Percentiles rank a stretch among this genome's conserved stretches.
These are phyloP conservation scores for Wickerhamomyces sp. DNA, from an alignment of 1,139 yeast species.

Conservation along the genomic window DNA sequence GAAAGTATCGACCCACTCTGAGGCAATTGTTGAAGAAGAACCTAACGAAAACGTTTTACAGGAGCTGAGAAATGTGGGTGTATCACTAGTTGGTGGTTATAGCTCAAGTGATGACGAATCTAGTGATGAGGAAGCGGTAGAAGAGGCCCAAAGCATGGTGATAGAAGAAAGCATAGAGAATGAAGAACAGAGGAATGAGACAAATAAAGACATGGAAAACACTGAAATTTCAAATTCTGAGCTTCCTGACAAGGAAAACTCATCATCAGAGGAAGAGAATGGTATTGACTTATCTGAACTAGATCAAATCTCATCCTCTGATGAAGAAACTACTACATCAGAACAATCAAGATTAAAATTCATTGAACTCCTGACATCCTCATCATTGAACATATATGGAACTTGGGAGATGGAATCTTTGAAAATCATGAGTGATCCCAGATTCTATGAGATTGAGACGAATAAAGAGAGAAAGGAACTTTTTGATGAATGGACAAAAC, in stretches of 20 bases:
- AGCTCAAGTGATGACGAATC: slow-evolving; percentile 16
- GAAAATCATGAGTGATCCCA: slow-evolving; percentile 34
- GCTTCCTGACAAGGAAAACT: not conserved
- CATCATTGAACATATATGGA: slow-evolving; percentile 34
- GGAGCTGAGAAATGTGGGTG: not conserved
- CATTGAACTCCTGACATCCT: slow-evolving; percentile 26
- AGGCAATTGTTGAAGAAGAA: not conserved
- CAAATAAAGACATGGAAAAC: slow-evolving; percentile 1
- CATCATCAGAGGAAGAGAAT: slow-evolving; percentile 13
- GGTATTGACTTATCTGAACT: slow-evolving; percentile 14
- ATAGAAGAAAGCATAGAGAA: slow-evolving; percentile 1
- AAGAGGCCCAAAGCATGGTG: slow-evolving; percentile 1
- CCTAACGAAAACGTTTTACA: not conserved
- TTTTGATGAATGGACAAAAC: slow-evolving; percentile 39
- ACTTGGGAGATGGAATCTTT: slow-evolving; percentile 45
- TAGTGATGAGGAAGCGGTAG: slow-evolving; percentile 10
- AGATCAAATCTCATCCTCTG: slow-evolving; percentile 7
- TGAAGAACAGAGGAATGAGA: slow-evolving; percentile 7
- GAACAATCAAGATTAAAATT: slow-evolving; percentile 15
- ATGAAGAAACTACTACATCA: not conserved
- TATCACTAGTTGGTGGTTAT: slow-evolving; percentile 13
- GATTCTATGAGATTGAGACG: slow-evolving; percentile 33
- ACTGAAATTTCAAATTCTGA: too few species aligned
- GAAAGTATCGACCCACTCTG: too few species aligned
- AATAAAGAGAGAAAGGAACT: slow-evolving; percentile 31